Evolutionary conservation across 129 eudicot species (phyloP).

Genomic region (Daucus carota): DH1_v3.0 NC_030386.2:26088001-26088500

Average conservation of each 20-base stretch:
- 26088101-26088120: conserved; percentile 65
- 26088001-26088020: conserved; percentile 50
- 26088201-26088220: conserved; percentile 84
- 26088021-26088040: conserved; percentile 78
- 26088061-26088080: conserved; percentile 52
- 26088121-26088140: conserved; percentile 78
- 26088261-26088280: not conserved
- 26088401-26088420: conserved; percentile 84
- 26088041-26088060: conserved; percentile 77
- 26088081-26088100: conserved; percentile 87
- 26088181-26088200: conserved; percentile 87
- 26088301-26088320: not conserved
- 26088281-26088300: not conserved
- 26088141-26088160: conserved; percentile 79
- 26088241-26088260: conserved; percentile 60
- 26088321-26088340: conserved; percentile 57
- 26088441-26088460: conserved; percentile 58
- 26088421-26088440: conserved; percentile 83
- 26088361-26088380: conserved; percentile 60
- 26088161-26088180: conserved; percentile 64
- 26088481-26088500: conserved; percentile 51
- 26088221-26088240: conserved; percentile 79
- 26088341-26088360: conserved; percentile 84
- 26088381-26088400: conserved; percentile 62
- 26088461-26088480: conserved; percentile 73